Percentiles rank a stretch among this genome's conserved stretches.
phyloP scores from a whole-genome alignment of 495 filamentous ascomycete species.

The Astrothelium subdiscretum region DNA sequence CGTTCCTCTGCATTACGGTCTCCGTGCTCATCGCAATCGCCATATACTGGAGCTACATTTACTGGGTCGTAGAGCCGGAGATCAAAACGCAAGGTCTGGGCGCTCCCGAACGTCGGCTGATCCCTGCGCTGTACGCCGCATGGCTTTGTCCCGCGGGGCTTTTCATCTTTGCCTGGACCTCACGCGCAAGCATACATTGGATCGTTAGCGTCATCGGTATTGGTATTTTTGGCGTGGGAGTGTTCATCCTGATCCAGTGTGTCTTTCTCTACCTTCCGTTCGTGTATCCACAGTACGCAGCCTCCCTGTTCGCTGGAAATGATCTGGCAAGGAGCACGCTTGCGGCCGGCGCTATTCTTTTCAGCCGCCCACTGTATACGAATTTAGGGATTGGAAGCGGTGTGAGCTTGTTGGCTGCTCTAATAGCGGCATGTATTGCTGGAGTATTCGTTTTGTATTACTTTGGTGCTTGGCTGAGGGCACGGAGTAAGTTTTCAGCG shows the following conservation, averaged over 20 bases:
- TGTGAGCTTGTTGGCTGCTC: conserved; percentile 42
- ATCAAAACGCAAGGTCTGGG: conserved; percentile 36
- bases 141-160: conserved; percentile 46
- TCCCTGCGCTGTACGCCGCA: conserved; percentile 44
- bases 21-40: conserved; percentile 41
- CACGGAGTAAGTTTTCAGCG: conserved; percentile 32
- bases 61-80: conserved; percentile 39
- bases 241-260: conserved; percentile 48
- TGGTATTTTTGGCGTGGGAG: conserved; percentile 38
- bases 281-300: conserved; percentile 51
- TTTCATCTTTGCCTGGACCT: conserved; percentile 55
- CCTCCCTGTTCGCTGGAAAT: conserved; percentile 50
- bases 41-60: conserved; percentile 41
- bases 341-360: conserved; percentile 47
- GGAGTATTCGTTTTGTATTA: conserved; percentile 46
- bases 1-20: conserved; percentile 53
- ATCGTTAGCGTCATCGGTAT: conserved; percentile 51
- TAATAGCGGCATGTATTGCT: conserved; percentile 43
- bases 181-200: conserved; percentile 45
- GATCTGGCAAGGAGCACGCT: conserved; percentile 45
- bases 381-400: conserved; percentile 48
- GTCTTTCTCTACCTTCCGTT: conserved; percentile 54
- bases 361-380: conserved; percentile 43
- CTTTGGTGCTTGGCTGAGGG: conserved; percentile 42
- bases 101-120: conserved; percentile 39